A percentile compares a stretch with the other conserved stretches of the same genome.
Conservation (phyloP, 2,329 filamentous ascomycete genomes). For the Cordyceps farinosa region DNA sequence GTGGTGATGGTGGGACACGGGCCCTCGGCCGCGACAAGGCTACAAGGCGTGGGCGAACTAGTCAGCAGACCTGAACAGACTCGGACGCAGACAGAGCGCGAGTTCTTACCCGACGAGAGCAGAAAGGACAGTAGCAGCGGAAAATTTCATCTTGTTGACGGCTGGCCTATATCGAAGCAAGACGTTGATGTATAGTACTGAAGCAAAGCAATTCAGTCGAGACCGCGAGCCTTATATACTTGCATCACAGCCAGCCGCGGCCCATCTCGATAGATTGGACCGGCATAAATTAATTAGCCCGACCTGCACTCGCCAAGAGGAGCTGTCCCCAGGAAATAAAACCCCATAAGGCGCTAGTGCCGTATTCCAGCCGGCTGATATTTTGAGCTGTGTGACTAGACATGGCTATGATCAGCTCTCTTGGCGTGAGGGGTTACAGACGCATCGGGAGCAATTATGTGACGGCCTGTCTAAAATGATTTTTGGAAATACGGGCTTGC, state of each 20-base stretch:
- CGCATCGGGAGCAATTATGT: too few relatives aligned
- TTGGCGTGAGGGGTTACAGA: constrained; percentile 10
- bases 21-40: constrained; percentile 4
- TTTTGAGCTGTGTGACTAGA: background rate
- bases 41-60: background rate
- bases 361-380: background rate
- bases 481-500: background rate
- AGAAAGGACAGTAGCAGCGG: background rate
- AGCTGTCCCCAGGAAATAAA: background rate
- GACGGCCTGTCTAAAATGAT: background rate
- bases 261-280: background rate
- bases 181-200: too few relatives aligned
- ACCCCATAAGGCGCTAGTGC: background rate
- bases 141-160: background rate
- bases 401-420: constrained; percentile 2
- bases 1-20: constrained; percentile 34
- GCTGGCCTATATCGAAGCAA: too few relatives aligned
- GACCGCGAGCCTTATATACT: background rate
- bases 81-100: background rate
- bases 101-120: background rate
- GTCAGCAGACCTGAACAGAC: too few relatives aligned
- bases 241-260: background rate
- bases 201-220: background rate
- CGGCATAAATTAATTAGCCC: too few relatives aligned
- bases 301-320: background rate